Evolutionary conservation across 148 eudicot genomes (phyloP).

Genomic region (Agrostemma githago): DNA sequence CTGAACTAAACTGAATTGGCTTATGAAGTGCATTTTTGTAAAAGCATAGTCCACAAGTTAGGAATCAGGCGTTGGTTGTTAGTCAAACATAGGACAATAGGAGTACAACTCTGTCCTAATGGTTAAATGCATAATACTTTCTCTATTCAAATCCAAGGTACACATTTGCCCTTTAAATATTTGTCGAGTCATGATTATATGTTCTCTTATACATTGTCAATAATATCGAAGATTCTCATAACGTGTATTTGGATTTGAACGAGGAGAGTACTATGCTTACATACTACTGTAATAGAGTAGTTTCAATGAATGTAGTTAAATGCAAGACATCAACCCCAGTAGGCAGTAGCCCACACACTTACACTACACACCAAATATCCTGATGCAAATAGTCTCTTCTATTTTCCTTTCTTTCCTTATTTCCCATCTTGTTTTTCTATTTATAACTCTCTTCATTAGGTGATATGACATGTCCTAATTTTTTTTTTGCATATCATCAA

Average conservation of each 20-base stretch:
- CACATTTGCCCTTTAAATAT: too few relatives aligned
- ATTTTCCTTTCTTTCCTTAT: background rate
- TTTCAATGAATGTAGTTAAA: background rate
- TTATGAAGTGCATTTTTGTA: background rate
- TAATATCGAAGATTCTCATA: too few relatives aligned
- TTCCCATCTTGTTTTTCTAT: background rate
- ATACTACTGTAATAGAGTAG: background rate
- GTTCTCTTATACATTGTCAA: background rate
- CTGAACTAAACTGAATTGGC: background rate
- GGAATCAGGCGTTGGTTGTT: too few relatives aligned
- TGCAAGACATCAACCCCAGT: background rate
- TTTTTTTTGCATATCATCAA: background rate
- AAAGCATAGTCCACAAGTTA: too few relatives aligned
- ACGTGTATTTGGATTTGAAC: background rate
- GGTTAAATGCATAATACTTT: background rate
- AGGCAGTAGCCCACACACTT: background rate
- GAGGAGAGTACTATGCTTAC: too few relatives aligned
- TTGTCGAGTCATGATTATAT: background rate
- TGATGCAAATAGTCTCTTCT: background rate
- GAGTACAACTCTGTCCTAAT: too few relatives aligned
- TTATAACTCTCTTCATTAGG: background rate
- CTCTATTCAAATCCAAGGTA: too few relatives aligned
- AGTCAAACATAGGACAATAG: too few relatives aligned
- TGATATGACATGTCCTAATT: background rate
- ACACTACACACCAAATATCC: background rate